Evolutionary conservation across 768 basidiomycete genomes (phyloP).

Genomic region (Psilocybe sp.): DNA sequence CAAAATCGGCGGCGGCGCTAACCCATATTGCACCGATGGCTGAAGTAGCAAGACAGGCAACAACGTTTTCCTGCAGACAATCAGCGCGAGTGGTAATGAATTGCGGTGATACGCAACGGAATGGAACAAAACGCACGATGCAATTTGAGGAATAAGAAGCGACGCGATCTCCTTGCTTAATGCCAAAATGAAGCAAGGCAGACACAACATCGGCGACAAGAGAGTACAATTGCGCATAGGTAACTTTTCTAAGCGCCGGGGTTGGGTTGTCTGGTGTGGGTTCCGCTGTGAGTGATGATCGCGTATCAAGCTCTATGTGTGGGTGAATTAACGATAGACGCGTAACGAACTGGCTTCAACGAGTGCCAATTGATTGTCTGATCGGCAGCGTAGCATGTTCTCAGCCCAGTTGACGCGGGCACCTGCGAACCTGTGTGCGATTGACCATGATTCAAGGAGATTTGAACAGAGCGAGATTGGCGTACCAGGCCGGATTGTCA

Average conservation of each 20-base stretch:
- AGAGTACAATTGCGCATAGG: conserved; percentile 57
- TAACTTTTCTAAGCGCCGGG: conserved; percentile 42
- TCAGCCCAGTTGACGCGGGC: conserved; percentile 78
- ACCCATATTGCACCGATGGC: conserved; percentile 84
- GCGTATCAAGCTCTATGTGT: conserved; percentile 5
- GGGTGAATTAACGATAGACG: conserved; percentile 10
- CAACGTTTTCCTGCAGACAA: conserved; percentile 58
- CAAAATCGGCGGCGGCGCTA: conserved; percentile 80
- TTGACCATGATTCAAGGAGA: conserved; percentile 7
- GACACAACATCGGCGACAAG: conserved; percentile 58
- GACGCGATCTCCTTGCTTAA: conserved; percentile 67
- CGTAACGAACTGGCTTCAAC: conserved; percentile 62
- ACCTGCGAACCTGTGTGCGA: conserved; percentile 42
- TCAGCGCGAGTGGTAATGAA: conserved; percentile 8
- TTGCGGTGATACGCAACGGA: conserved; percentile 3
- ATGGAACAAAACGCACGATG: conserved; percentile 46
- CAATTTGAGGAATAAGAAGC: conserved; percentile 80
- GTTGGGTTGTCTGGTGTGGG: conserved; percentile 47
- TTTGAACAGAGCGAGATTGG: conserved; percentile 6
- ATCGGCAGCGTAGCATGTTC: conserved; percentile 67
- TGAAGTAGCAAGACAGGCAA: conserved; percentile 62
- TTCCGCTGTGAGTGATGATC: conserved; percentile 46
- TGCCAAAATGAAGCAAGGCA: conserved; percentile 47
- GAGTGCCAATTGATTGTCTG: conserved; percentile 57
- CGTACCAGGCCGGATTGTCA: conserved; percentile 67